Conservation (phyloP, 2,329 filamentous ascomycete genomes). For the Exophiala lecanii-corni region DNA sequence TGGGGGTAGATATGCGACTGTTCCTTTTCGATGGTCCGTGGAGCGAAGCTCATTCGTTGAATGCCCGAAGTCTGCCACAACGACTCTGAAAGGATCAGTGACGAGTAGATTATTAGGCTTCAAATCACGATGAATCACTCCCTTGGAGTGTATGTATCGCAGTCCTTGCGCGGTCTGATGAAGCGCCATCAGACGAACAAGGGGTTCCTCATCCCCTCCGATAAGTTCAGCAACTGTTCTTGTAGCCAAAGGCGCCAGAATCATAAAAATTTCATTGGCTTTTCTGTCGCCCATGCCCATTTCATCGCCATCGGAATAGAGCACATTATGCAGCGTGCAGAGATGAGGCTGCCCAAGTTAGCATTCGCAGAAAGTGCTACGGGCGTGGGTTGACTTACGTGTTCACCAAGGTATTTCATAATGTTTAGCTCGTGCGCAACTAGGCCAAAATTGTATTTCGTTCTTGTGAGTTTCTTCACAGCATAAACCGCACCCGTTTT, state of each 20-base stretch:
- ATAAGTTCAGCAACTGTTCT: not conserved
- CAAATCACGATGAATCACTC: constrained; percentile 83
- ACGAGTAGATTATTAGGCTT: constrained; percentile 88
- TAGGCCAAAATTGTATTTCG: not conserved
- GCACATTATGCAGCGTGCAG: not conserved
- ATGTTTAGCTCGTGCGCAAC: not conserved
- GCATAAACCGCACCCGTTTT: constrained; percentile 2
- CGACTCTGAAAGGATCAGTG: constrained; percentile 84
- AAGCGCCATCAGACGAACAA: constrained; percentile 51
- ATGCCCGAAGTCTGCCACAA: constrained; percentile 97
- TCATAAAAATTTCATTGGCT: constrained; percentile 1
- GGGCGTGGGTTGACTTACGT: constrained; percentile 1
- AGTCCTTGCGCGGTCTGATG: constrained; percentile 86
- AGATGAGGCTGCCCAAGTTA: not conserved
- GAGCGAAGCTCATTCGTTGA: constrained; percentile 57
- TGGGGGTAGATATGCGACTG: constrained; percentile 86
- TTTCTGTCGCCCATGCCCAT: not conserved
- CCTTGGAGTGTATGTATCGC: constrained; percentile 75
- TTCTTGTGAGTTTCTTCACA: constrained; percentile 1
- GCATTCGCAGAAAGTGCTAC: not conserved
- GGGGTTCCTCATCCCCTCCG: not conserved
- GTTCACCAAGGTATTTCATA: not conserved
- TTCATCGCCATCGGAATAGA: not conserved
- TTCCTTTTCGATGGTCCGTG: constrained; percentile 51
- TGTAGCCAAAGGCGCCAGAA: not conserved